Evolutionary conservation across 805 yeast species (phyloP), one percentile per base, ranked within the genome.

Genomic region (Saccharomyces eubayanus): DNA sequence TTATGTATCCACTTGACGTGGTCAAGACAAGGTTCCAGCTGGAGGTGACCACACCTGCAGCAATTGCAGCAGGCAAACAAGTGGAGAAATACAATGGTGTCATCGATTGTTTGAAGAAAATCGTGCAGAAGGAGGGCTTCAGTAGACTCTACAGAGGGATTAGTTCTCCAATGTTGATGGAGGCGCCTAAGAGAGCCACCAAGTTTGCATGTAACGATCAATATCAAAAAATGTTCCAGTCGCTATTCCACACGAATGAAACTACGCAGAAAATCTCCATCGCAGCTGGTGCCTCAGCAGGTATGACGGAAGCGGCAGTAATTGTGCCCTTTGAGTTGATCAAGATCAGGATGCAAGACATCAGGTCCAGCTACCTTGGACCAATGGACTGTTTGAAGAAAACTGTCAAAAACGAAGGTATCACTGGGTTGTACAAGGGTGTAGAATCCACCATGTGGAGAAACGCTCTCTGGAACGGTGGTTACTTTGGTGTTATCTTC

Each of bases 111-210:
- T 72, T 92, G 62, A 72, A 77, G 58, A 89, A 90, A 72, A 91
- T 92, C 62, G 79, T 92, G 61, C 81, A 79, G 63, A 83, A 82
- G 61, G 98, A 92, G 71, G 97, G 98, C 48, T 77, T 83, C 48
- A 72, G 85, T 9, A 78, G 94, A 59, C 78, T 92, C 53, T 92
- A 94, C 74, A 83, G 90, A 68, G 99, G 99, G 57, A 92, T 92
- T 65, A 74, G 87, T 31, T 96, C 98, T 30, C 98, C 99, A 31
- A 87, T 92, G 62, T 77, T 92, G 64, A 92, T 92, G 97, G 98
- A 92, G 73, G 97, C 97, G 11, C 98, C 98, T 61, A 94, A 94
- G 78, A 84, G 99, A 77, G 98, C 98, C 48, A 89, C 96, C 61
- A 92, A 94, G 72, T 94, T 94, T 68, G 97, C 97, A 51, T 96